Percentiles rank a stretch among this genome's conserved stretches.
Conservation (phyloP, 805 yeast species). For the Cyberlindnera xishuangbannaensis region DNA sequence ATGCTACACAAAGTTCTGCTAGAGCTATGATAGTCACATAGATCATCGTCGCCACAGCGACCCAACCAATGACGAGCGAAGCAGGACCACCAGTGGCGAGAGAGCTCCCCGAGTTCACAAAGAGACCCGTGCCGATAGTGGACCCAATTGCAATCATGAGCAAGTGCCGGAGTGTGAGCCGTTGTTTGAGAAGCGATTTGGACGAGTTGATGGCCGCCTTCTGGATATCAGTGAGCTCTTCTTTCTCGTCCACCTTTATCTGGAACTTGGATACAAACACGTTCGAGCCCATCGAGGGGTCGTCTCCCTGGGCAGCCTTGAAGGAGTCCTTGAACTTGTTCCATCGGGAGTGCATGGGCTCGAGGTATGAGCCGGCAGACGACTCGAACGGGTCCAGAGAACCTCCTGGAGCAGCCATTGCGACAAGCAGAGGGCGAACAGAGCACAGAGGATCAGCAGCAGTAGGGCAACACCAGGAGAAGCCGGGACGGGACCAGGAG, state of each 20-base stretch:
- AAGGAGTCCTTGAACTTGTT: slow-evolving; percentile 14
- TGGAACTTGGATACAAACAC: slow-evolving; percentile 10
- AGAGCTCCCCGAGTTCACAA: slow-evolving; percentile 73
- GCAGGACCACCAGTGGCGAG: slow-evolving; percentile 69
- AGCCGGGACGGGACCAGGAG: too few species aligned
- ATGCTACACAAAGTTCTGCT: slow-evolving; percentile 48
- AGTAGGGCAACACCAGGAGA: too few species aligned
- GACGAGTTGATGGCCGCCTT: slow-evolving; percentile 26
- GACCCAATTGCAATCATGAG: slow-evolving; percentile 80
- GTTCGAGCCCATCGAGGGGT: slow-evolving; percentile 6
- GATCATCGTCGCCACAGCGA: slow-evolving; percentile 49
- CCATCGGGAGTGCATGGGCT: slow-evolving; percentile 11
- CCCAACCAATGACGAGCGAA: slow-evolving; percentile 40
- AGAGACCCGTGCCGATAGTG: slow-evolving; percentile 74
- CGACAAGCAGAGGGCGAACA: too few species aligned
- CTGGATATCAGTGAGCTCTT: slow-evolving; percentile 11
- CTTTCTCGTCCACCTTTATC: slow-evolving; percentile 6
- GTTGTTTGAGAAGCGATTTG: slow-evolving; percentile 26
- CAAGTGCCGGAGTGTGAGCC: slow-evolving; percentile 48
- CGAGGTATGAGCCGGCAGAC: slow-evolving; percentile 4
- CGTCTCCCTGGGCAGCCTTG: slow-evolving; percentile 14
- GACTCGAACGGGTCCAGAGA: slow-evolving; percentile 10
- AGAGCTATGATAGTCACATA: slow-evolving; percentile 50
- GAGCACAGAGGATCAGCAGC: too few species aligned
- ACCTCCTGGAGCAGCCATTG: too few species aligned